phyloP scores from a whole-genome alignment of 192 early-diverging fungal species.

The Coemansia sp. region DNA sequence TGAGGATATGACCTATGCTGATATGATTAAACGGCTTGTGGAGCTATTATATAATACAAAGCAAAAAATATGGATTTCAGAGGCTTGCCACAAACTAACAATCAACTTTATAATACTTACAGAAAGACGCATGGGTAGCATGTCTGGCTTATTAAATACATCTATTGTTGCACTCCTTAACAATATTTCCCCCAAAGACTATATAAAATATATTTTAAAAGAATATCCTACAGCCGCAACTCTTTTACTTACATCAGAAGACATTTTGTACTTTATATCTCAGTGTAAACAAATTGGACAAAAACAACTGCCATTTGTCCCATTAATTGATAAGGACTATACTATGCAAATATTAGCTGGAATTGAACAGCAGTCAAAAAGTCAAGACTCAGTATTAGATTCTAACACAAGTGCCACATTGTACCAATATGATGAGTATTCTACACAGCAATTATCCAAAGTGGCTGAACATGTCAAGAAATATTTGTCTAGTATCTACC shows the following conservation, averaged over 20 bases:
- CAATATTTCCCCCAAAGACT: neutral
- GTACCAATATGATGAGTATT: constrained; percentile 88
- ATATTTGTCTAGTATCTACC: constrained; percentile 81
- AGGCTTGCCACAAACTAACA: constrained; percentile 64
- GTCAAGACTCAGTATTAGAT: constrained; percentile 72
- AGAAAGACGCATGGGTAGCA: constrained; percentile 72
- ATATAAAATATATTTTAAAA: constrained; percentile 16
- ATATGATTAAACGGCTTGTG: constrained; percentile 76
- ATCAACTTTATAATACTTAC: constrained; percentile 78
- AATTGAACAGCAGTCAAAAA: constrained; percentile 74
- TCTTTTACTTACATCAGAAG: constrained; percentile 20
- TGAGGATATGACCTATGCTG: constrained; percentile 55
- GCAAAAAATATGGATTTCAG: constrained; percentile 77
- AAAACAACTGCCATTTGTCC: constrained; percentile 89
- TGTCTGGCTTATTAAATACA: neutral
- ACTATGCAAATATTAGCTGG: constrained; percentile 27
- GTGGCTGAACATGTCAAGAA: constrained; percentile 85
- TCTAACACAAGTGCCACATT: constrained; percentile 81
- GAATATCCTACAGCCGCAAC: constrained; percentile 12
- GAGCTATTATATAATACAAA: constrained; percentile 74
- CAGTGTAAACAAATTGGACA: constrained; percentile 61
- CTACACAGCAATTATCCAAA: constrained; percentile 66
- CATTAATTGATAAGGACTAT: constrained; percentile 83
- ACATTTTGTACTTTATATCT: constrained; percentile 28
- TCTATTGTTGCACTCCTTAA: neutral